Percentiles rank a stretch among this genome's conserved stretches.
phyloP scores from a whole-genome alignment of 257 asterid species.

The Solanum commersonii region DNA sequence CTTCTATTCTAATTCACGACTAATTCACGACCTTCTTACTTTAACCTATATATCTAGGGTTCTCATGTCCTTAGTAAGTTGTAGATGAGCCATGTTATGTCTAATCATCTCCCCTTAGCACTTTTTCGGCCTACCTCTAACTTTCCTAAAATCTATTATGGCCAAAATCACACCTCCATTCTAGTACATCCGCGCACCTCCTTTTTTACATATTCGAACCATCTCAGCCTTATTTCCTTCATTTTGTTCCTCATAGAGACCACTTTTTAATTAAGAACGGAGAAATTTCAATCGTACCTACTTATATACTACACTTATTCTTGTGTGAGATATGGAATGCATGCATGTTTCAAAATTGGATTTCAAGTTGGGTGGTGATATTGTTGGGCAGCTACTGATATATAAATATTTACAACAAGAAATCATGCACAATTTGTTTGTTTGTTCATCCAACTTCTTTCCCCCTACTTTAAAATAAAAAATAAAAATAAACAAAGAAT shows the following conservation, averaged over 20 bases:
- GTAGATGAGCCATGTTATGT: too few relatives aligned
- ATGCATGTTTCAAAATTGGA: not conserved
- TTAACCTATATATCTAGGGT: not conserved
- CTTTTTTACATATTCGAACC: not conserved
- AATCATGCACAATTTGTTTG: not conserved
- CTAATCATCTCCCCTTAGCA: too few relatives aligned
- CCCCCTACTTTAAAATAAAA: not conserved
- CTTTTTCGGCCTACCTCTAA: not conserved
- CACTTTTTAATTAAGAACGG: not conserved
- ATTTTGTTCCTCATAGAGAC: accelerated
- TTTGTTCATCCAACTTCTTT: not conserved
- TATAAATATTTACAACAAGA: not conserved
- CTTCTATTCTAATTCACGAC: not conserved
- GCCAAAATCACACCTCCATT: not conserved
- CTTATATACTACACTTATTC: not conserved
- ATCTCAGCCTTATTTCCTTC: not conserved
- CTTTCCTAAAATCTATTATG: not conserved
- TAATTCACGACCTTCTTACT: accelerated
- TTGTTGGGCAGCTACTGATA: not conserved
- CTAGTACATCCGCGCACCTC: not conserved
- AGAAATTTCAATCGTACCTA: not conserved
- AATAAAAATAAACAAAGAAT: not conserved
- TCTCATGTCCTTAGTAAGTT: too few relatives aligned
- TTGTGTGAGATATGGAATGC: not conserved
- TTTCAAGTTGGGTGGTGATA: not conserved